A percentile compares a stretch with the other conserved stretches of the same genome.
Conservation (phyloP, 129 eudicot genomes). For the Flaveria sonorensis region DNA sequence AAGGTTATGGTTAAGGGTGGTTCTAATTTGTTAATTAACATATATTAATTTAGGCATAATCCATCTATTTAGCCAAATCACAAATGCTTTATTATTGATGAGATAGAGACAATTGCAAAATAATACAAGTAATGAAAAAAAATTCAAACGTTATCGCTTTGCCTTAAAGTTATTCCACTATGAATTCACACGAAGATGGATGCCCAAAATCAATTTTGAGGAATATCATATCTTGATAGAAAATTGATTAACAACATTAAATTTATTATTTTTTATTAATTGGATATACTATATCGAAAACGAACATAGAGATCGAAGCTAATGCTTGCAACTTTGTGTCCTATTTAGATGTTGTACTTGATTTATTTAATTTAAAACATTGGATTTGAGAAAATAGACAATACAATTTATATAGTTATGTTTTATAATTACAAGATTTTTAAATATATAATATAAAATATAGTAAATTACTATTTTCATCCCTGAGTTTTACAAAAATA, state of each 20-base stretch:
- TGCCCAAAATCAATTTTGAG: neutral
- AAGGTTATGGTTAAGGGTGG: too few species aligned
- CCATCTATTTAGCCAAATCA: neutral
- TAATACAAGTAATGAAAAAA: neutral
- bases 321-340: neutral
- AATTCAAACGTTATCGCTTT: constrained; percentile 28
- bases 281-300: neutral
- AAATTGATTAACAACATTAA: neutral
- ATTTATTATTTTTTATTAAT: neutral
- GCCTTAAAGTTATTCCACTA: constrained; percentile 25
- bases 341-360: neutral
- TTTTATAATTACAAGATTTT: too few species aligned
- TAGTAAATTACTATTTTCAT: too few species aligned
- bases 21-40: neutral
- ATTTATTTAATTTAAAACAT: neutral
- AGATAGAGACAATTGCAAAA: neutral
- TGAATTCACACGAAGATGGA: constrained; percentile 22
- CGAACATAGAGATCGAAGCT: neutral
- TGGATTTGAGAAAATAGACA: neutral
- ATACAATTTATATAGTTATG: too few species aligned
- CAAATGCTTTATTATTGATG: neutral
- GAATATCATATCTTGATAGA: constrained; percentile 9
- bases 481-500: too few species aligned
- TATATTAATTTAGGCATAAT: neutral
- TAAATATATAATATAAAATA: too few species aligned